Conservation (phyloP, 1,284 basidiomycete species). For the Naganishia liquefaciens region DNA sequence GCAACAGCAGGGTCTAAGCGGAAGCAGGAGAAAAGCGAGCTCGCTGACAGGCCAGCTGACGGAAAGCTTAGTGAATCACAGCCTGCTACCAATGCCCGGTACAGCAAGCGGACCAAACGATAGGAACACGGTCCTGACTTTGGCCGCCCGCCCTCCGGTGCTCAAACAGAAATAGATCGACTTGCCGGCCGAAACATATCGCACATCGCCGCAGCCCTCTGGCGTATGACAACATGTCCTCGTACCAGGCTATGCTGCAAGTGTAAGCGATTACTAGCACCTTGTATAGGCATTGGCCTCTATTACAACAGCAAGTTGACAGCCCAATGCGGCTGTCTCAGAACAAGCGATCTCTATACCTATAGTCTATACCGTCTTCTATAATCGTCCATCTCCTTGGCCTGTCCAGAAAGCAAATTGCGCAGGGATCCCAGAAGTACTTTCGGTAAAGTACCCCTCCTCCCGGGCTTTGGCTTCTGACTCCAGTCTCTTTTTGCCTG, state of each 20-base stretch:
- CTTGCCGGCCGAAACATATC: no score
- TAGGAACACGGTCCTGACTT: neutral
- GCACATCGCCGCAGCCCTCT: no score
- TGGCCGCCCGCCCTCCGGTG: no score
- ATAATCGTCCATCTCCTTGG: neutral
- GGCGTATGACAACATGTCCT: no score
- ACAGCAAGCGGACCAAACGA: slow-evolving; percentile 3
- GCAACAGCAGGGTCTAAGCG: neutral
- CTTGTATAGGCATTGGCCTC: neutral
- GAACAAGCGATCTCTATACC: neutral
- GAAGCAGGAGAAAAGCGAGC: slow-evolving; percentile 6
- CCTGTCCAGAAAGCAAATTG: slow-evolving; percentile 19
- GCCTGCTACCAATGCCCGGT: no score
- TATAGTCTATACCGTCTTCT: neutral
- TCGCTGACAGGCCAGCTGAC: neutral
- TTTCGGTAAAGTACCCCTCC: slow-evolving; percentile 15
- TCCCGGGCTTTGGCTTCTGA: slow-evolving; percentile 14
- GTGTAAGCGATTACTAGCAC: neutral
- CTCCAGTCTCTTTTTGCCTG: slow-evolving; percentile 20
- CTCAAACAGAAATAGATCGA: no score
- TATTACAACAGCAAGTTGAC: neutral
- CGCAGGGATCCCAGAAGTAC: slow-evolving; percentile 10
- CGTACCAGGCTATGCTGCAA: no score
- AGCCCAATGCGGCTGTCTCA: neutral
- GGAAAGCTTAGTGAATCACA: neutral